These are phyloP conservation scores for Nitzschia sp. DNA, from an alignment of 108 stramenopile species.

Conservation along the genomic window DNA sequence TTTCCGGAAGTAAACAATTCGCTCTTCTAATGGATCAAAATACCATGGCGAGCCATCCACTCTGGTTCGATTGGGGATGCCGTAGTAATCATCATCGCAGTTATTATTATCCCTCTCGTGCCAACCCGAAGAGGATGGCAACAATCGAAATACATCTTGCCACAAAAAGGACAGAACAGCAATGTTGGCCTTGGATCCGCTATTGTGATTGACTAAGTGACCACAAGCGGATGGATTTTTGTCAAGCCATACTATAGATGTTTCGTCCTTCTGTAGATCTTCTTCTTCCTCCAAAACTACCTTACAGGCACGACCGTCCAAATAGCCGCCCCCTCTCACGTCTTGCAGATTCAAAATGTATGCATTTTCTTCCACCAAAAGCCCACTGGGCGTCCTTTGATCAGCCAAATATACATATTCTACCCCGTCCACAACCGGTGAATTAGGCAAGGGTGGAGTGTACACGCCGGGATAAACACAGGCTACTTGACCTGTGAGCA, in stretches of 20 bases:
- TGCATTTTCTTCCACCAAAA: constrained; percentile 32
- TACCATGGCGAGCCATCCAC: constrained; percentile 50
- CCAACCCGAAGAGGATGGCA: neutral
- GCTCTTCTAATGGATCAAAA: constrained; percentile 17
- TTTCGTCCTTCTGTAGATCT: neutral
- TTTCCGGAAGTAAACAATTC: constrained; percentile 26
- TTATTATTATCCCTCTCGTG: constrained; percentile 7
- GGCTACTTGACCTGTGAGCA: neutral
- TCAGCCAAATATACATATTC: constrained; percentile 18
- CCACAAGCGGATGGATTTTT: constrained; percentile 47
- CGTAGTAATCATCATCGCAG: neutral
- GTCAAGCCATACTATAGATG: constrained; percentile 5
- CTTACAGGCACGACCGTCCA: constrained; percentile 34
- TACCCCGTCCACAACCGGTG: neutral
- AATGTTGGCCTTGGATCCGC: constrained; percentile 1
- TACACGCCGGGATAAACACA: constrained; percentile 56
- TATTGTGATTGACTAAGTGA: constrained; percentile 46
- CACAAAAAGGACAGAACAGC: constrained; percentile 37
- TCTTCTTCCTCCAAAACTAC: constrained; percentile 8
- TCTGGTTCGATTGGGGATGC: constrained; percentile 37
- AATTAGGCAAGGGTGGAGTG: constrained; percentile 32
- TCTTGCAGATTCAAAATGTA: constrained; percentile 47
- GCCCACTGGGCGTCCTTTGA: constrained; percentile 9
- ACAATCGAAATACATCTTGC: constrained; percentile 26
- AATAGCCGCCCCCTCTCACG: constrained; percentile 35